A percentile compares a stretch with the other conserved stretches of the same genome.
Evolutionary conservation across 805 yeast species (phyloP).

Genomic region (Wickerhamiella sorbophila): DNA sequence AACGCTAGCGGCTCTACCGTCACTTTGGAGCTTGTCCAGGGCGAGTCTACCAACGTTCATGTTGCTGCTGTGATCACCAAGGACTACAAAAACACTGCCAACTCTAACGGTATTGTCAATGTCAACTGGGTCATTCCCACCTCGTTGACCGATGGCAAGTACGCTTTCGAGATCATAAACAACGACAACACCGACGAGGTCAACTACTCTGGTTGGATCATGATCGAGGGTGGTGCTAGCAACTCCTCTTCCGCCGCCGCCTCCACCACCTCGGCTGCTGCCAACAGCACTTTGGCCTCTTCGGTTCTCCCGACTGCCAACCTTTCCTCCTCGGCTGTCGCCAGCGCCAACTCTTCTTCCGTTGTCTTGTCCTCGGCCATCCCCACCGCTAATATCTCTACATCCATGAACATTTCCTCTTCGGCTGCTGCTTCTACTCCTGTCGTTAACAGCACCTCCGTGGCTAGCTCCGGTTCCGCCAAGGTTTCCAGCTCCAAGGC

Average conservation of each 20-base stretch:
- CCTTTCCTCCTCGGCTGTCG: constrained; percentile 6
- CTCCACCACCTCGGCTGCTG: constrained; percentile 8
- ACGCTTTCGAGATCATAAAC: constrained; percentile 24
- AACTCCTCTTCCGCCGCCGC: constrained; percentile 12
- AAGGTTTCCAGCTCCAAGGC: constrained; percentile 2
- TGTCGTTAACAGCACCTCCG: not conserved
- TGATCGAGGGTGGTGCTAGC: constrained; percentile 16
- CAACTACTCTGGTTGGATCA: constrained; percentile 26
- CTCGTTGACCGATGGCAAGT: constrained; percentile 21
- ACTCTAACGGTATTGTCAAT: constrained; percentile 19
- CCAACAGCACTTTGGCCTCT: constrained; percentile 7
- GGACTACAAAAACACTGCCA: constrained; percentile 19
- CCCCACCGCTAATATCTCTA: constrained; percentile 2
- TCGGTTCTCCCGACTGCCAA: constrained; percentile 8
- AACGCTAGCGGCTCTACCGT: constrained; percentile 23
- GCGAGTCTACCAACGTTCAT: constrained; percentile 22
- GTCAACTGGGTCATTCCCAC: constrained; percentile 27
- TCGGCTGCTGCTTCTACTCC: constrained; percentile 1
- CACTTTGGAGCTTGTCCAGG: constrained; percentile 22
- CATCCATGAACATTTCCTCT: constrained; percentile 7
- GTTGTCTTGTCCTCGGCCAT: not conserved
- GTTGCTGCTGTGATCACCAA: constrained; percentile 25
- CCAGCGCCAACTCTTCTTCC: constrained; percentile 5
- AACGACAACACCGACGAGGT: constrained; percentile 19
- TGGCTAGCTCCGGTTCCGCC: constrained; percentile 4